Evolutionary conservation across 2,329 filamentous ascomycete species (phyloP).

Genomic region (Penicillium sp.): DNA sequence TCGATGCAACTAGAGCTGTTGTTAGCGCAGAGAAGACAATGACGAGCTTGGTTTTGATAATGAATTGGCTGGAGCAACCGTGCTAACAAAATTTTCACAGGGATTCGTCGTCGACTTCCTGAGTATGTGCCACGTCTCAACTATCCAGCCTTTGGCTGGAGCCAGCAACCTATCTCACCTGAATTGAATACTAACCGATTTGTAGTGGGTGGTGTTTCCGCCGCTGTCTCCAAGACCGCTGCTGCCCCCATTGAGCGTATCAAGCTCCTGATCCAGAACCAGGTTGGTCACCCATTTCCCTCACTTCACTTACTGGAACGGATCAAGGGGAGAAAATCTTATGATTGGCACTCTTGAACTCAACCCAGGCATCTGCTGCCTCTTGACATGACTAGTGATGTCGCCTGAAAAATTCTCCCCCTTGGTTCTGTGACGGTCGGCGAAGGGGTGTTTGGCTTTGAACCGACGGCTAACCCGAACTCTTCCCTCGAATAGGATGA

Average conservation of each 20-base stretch:
- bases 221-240: constrained; percentile 99
- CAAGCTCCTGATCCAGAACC: constrained; percentile 99
- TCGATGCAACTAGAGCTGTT: neutral
- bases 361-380: neutral
- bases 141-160: neutral
- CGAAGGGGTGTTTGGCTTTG: neutral
- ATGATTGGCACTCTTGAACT: neutral
- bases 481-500: constrained; percentile 71
- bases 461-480: constrained; percentile 10
- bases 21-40: neutral
- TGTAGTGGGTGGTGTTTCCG: constrained; percentile 98
- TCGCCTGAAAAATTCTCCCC: constrained; percentile 18
- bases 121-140: constrained; percentile 64
- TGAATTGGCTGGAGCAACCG: neutral
- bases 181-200: constrained; percentile 41
- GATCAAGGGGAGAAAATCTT: neutral
- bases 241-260: constrained; percentile 99
- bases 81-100: constrained; percentile 47
- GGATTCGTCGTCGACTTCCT: constrained; percentile 97
- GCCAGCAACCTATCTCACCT: neutral
- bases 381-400: neutral
- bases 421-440: constrained; percentile 3
- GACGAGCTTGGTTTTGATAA: neutral
- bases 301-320: constrained; percentile 1
- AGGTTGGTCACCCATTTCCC: constrained; percentile 61